phyloP scores from a whole-genome alignment of 1,139 yeast genomes.

The Blastobotrys arbuscula region DNA sequence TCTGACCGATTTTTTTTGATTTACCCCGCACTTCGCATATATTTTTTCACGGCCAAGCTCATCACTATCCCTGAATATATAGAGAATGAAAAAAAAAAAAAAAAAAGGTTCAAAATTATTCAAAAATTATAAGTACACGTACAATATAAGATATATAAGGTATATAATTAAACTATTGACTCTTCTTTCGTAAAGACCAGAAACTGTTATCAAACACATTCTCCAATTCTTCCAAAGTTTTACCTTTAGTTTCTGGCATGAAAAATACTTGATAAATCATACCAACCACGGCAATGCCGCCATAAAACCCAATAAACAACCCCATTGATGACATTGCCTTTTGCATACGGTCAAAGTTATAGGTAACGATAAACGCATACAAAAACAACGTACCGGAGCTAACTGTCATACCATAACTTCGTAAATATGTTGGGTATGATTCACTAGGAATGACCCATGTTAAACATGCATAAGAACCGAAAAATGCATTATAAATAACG shows the following conservation, averaged over 20 bases:
- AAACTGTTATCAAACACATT: slow-evolving; percentile 33
- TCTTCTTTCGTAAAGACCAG: neutral
- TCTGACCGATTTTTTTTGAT: too few species aligned
- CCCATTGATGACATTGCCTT: slow-evolving; percentile 54
- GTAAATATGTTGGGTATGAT: slow-evolving; percentile 47
- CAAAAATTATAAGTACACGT: too few species aligned
- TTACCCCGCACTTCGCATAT: too few species aligned
- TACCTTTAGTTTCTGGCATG: slow-evolving; percentile 41
- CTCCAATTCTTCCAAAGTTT: slow-evolving; percentile 27
- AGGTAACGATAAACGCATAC: slow-evolving; percentile 58
- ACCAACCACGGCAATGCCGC: slow-evolving; percentile 57
- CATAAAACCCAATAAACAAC: slow-evolving; percentile 55
- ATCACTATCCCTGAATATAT: too few species aligned
- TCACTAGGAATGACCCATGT: slow-evolving; percentile 58
- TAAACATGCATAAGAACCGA: slow-evolving; percentile 58
- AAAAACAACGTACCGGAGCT: slow-evolving; percentile 50
- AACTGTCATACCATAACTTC: slow-evolving; percentile 49
- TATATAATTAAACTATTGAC: too few species aligned
- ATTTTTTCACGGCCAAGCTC: too few species aligned
- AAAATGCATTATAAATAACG: slow-evolving; percentile 54
- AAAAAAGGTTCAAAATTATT: too few species aligned
- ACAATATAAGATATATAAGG: too few species aligned
- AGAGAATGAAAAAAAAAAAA: too few species aligned
- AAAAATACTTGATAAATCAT: slow-evolving; percentile 46
- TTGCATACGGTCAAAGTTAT: slow-evolving; percentile 52